Percentiles rank a stretch among this genome's conserved stretches.
These are phyloP conservation scores for Ganoderma leucocontextum DNA, from an alignment of 1,284 basidiomycete species.

Conservation along the genomic window DNA sequence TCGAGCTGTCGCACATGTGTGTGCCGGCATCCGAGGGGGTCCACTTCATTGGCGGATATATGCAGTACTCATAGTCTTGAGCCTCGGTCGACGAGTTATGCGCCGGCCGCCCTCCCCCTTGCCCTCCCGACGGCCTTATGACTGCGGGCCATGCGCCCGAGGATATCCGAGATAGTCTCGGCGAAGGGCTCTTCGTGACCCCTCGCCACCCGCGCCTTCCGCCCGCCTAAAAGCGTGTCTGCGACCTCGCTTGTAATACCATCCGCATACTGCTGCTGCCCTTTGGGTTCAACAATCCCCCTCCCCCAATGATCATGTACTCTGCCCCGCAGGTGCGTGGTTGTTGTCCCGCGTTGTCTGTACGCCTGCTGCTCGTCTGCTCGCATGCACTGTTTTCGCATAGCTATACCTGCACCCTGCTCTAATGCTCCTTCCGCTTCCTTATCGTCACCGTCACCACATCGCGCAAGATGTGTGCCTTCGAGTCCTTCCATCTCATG, in stretches of 20 bases:
- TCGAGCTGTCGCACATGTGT: conserved; percentile 37
- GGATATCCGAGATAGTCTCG: not conserved
- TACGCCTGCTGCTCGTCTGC: conserved; percentile 15
- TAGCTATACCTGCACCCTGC: conserved; percentile 18
- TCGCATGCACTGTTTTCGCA: conserved; percentile 19
- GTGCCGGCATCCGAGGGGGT: conserved; percentile 34
- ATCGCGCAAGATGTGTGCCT: not conserved
- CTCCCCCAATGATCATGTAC: conserved; percentile 17
- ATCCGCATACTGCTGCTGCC: conserved; percentile 4
- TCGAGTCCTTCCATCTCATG: not conserved
- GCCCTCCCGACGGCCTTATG: not conserved
- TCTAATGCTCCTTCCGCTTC: conserved; percentile 10
- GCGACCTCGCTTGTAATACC: conserved; percentile 17
- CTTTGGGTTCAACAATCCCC: not conserved
- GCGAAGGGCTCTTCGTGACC: not conserved
- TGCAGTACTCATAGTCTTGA: conserved; percentile 28
- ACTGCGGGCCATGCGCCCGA: not conserved
- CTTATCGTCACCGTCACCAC: not conserved
- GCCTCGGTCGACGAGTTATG: not conserved
- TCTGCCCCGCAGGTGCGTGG: conserved; percentile 6
- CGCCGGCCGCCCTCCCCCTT: not conserved
- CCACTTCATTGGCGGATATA: conserved; percentile 33
- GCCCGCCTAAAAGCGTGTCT: conserved; percentile 20
- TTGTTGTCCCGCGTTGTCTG: conserved; percentile 22
- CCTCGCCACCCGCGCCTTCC: not conserved